Evolutionary conservation across 805 yeast genomes (phyloP), one percentile per base, ranked within the genome.

Genomic region (Schizosaccharomyces lindneri): DNA sequence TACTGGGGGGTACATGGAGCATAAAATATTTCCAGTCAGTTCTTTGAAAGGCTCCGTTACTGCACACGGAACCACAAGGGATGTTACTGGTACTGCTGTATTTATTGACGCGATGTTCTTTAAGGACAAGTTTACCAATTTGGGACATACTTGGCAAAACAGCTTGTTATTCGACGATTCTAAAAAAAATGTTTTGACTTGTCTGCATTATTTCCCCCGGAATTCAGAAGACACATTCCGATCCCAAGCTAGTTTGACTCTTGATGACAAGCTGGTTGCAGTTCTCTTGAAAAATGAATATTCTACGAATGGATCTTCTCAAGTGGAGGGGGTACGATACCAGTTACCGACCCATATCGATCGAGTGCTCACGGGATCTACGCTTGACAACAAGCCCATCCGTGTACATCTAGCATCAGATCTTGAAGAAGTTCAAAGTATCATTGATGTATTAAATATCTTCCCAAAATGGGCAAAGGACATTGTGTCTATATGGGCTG

Each of bases 401-500:
- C 21, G 27, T 6, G 43, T 21, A 19, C 21, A 57, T 13, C 29
- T 41, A 15, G 15, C 29, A 32, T 17, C 60, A 32, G 48, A 36
- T 29, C 46, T 57, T 17, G 43, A 36, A n/a, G 13, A 39, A 19
- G 11, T 59, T 24, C 55, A 21, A 15, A 59, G 57, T 24, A 51
- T 51, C 13, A 59, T 55, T 43, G 61, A 59, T 48, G 61, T 59
- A 15, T 51, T 59, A 21, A 43, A 59, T 9, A 43, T 59, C 27
- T 59, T 59, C 24, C 61, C 61, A 7, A 43, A 41, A 29, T 59
- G 61, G 61, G 61, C 61, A 15, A 59, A 59, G 24, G 55, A 43
- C 13, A 13, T 59, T 29, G 48, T 59, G n/a, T 31, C 39, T 5
- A 59, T 41, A 7, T 59, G 61, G 61, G 61, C 61, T 29, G 61